Conservation (phyloP, 192 early-diverging fungal species). For the Rhizoclosmatium sp. region DNA sequence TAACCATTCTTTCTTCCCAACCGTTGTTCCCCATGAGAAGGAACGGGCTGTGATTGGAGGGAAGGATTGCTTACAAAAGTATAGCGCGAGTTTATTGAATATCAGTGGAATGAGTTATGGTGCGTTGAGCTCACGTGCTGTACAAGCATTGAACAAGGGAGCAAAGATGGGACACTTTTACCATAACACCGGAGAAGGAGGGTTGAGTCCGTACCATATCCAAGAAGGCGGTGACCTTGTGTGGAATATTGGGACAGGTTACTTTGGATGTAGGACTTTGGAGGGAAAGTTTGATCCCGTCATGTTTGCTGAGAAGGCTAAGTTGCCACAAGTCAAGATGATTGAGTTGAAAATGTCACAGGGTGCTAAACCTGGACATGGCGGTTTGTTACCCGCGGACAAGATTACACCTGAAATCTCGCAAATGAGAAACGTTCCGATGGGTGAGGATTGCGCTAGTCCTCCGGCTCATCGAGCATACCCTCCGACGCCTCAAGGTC, state of each 20-base stretch:
- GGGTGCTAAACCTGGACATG: conserved; percentile 12
- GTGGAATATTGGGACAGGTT: conserved; percentile 6
- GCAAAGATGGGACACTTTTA: conserved; percentile 10
- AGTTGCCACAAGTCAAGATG: conserved; percentile 1
- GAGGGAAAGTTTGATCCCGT: conserved; percentile 1
- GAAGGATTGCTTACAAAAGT: not conserved
- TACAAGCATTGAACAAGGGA: conserved; percentile 2
- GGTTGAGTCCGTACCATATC: conserved; percentile 1
- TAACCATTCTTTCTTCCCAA: not conserved
- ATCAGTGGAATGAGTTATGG: conserved; percentile 13
- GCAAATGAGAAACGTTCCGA: not conserved
- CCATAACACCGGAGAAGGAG: conserved; percentile 8
- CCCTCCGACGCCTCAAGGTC: not conserved
- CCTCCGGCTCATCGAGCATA: not conserved
- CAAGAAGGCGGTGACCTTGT: conserved; percentile 1
- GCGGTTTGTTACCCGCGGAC: not conserved
- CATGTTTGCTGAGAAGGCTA: conserved; percentile 1
- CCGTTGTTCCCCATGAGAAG: not conserved
- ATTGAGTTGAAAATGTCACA: conserved; percentile 16
- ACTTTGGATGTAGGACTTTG: conserved; percentile 11
- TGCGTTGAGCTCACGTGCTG: not conserved
- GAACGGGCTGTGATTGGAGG: conserved; percentile 7
- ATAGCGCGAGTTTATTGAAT: conserved; percentile 6
- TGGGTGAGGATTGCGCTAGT: not conserved
- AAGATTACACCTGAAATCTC: conserved; percentile 8